Conservation (phyloP, 176 grass and related monocot species). For the Avena insularis region DNA sequence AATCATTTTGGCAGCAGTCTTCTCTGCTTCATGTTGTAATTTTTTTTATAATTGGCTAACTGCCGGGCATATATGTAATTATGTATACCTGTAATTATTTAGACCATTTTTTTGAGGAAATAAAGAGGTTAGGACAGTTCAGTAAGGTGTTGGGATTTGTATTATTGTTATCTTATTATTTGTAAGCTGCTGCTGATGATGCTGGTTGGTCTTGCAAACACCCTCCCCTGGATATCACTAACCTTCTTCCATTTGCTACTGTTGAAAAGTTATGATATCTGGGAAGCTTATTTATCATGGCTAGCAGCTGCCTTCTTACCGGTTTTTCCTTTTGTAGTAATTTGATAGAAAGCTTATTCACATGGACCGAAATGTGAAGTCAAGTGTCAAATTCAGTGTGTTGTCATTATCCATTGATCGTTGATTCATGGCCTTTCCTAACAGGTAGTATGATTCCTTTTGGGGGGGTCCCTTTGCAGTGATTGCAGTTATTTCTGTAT, state of each 20-base stretch:
- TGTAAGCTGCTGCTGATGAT: not conserved
- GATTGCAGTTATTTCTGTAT: not conserved
- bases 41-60: constrained; percentile 20
- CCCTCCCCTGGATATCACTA: not conserved
- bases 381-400: not conserved
- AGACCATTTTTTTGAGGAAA: constrained; percentile 20
- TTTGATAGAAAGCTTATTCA: constrained; percentile 33
- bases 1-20: constrained; percentile 24
- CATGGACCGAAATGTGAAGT: not conserved
- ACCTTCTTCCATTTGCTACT: constrained; percentile 24
- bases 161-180: not conserved
- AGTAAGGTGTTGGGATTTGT: not conserved
- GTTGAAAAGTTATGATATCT: constrained; percentile 3
- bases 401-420: not conserved
- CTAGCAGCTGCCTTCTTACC: not conserved
- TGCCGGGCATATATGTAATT: not conserved
- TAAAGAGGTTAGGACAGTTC: constrained; percentile 14
- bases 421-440: not conserved
- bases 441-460: not conserved
- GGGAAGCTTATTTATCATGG: not conserved
- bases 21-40: constrained; percentile 46
- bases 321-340: constrained; percentile 35
- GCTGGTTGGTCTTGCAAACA: not conserved
- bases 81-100: constrained; percentile 37
- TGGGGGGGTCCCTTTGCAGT: not conserved